These are phyloP conservation scores for Aspergillus arachidicola DNA, from an alignment of 2,329 filamentous ascomycete species.

Conservation along the genomic window DNA sequence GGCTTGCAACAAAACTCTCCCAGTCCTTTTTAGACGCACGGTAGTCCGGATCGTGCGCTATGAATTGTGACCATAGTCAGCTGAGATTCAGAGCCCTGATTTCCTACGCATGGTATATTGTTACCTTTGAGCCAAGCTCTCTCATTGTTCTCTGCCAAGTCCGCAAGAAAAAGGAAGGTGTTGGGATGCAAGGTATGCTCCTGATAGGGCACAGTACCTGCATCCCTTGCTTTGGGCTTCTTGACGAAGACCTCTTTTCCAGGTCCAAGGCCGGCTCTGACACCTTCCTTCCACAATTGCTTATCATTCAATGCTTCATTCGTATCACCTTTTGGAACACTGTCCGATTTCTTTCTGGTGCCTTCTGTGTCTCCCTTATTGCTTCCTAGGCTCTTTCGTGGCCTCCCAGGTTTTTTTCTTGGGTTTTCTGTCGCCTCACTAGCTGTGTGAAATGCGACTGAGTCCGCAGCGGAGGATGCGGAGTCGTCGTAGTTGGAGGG, in stretches of 20 bases:
- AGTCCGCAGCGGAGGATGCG: constrained; percentile 10
- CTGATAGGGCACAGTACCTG: constrained; percentile 60
- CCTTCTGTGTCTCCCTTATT: not conserved
- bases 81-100: not conserved
- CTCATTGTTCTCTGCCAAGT: constrained; percentile 63
- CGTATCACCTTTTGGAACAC: constrained; percentile 53
- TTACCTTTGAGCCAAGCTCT: constrained; percentile 66
- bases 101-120: constrained; percentile 2
- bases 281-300: constrained; percentile 60
- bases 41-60: constrained; percentile 80
- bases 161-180: constrained; percentile 62
- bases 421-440: not conserved
- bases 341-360: not conserved
- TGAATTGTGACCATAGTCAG: constrained; percentile 12
- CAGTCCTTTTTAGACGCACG: constrained; percentile 78
- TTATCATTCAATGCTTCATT: constrained; percentile 38
- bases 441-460: constrained; percentile 3
- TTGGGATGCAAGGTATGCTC: constrained; percentile 65
- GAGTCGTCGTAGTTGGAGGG: constrained; percentile 20
- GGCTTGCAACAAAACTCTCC: constrained; percentile 72
- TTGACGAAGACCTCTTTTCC: constrained; percentile 65
- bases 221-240: constrained; percentile 63
- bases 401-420: not conserved
- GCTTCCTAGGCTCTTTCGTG: constrained; percentile 48
- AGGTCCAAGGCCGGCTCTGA: constrained; percentile 57